A percentile compares a stretch with the other conserved stretches of the same genome.
Evolutionary conservation across 495 filamentous ascomycete genomes (phyloP).

Genomic region (Aspergillus wentii): DNA sequence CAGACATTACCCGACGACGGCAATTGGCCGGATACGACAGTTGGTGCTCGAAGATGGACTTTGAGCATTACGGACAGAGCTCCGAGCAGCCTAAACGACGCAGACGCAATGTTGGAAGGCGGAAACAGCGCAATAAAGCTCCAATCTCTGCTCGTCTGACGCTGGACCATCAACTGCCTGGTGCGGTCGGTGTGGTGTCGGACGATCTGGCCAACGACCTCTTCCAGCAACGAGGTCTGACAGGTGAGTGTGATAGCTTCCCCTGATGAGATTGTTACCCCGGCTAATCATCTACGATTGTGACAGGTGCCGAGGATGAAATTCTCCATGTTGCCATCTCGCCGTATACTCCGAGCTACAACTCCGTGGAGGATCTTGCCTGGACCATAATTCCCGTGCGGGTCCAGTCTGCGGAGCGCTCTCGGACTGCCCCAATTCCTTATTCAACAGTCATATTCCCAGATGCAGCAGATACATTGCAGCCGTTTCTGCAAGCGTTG

Average conservation of each 20-base stretch:
- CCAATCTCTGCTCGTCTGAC: slow-evolving; percentile 59
- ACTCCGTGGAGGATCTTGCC: slow-evolving; percentile 53
- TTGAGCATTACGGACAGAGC: slow-evolving; percentile 28
- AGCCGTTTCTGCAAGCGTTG: slow-evolving; percentile 63
- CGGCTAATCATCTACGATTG: slow-evolving; percentile 6
- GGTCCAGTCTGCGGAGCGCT: slow-evolving; percentile 61
- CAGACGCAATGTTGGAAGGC: slow-evolving; percentile 27
- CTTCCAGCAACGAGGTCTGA: slow-evolving; percentile 54
- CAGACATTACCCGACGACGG: slow-evolving; percentile 7
- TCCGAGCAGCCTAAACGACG: slow-evolving; percentile 40
- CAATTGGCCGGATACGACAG: slow-evolving; percentile 17
- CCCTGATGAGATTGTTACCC: background rate
- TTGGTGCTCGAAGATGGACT: slow-evolving; percentile 28
- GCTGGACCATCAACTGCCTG: slow-evolving; percentile 77
- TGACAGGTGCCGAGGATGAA: slow-evolving; percentile 22
- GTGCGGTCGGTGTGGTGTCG: slow-evolving; percentile 82
- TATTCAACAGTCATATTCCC: slow-evolving; percentile 80
- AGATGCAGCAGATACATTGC: slow-evolving; percentile 70
- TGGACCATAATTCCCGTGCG: slow-evolving; percentile 86
- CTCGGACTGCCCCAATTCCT: slow-evolving; percentile 67
- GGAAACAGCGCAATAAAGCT: slow-evolving; percentile 46
- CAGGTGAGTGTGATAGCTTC: slow-evolving; percentile 23
- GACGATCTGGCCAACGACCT: slow-evolving; percentile 80
- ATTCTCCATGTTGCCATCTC: slow-evolving; percentile 71
- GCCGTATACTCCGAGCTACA: slow-evolving; percentile 64